Percentiles rank a stretch among this genome's conserved stretches.
Evolutionary conservation across 495 filamentous ascomycete species (phyloP).

Genomic region (Penicillium malachiteum): DNA sequence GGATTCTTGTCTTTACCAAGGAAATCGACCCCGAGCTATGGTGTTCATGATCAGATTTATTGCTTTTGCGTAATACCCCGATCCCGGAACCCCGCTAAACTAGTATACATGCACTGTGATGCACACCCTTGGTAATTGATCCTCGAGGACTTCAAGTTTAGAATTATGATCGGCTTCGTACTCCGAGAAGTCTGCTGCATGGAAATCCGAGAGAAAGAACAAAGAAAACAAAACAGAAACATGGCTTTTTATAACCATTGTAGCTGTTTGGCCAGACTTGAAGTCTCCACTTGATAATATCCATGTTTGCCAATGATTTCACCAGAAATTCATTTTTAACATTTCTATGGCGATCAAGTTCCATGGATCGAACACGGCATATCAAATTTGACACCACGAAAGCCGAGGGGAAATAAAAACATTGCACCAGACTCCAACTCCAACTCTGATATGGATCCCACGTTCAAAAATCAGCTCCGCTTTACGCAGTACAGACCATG

Average conservation of each 20-base stretch:
- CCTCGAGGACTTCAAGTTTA: background rate
- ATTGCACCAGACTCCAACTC: no score
- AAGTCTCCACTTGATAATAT: no score
- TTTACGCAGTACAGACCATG: background rate
- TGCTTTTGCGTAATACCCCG: no score
- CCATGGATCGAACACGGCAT: conserved; percentile 5
- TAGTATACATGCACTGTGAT: no score
- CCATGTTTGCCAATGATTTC: no score
- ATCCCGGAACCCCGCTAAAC: no score
- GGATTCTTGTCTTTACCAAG: background rate
- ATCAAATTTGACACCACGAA: background rate
- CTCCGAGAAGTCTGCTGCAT: background rate
- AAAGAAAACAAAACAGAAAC: background rate
- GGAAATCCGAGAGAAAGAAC: background rate
- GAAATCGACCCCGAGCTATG: background rate
- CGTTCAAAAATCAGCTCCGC: no score
- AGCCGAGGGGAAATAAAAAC: background rate
- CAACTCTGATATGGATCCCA: no score
- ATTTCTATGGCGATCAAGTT: background rate
- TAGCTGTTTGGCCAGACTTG: background rate
- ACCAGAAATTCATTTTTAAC: no score
- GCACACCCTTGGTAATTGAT: background rate
- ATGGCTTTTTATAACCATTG: background rate
- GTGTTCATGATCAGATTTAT: no score
- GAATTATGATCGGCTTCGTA: no score